Evolutionary conservation across 75 land plant genomes (phyloP), one percentile per base, ranked within the genome.

Genomic region (Sequoia sempervirens): DNA sequence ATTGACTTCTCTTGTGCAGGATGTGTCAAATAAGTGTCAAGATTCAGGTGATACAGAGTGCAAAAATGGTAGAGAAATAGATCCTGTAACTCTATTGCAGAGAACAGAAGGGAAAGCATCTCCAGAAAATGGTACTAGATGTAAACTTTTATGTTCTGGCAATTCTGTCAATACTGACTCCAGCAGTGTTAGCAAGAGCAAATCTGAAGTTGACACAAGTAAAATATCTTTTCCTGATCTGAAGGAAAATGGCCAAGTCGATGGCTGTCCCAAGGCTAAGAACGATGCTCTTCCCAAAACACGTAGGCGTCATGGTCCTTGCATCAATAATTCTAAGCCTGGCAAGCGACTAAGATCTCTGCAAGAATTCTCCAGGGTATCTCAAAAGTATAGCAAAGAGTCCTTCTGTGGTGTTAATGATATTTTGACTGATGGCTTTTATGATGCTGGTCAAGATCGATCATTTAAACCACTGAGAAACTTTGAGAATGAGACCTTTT

Each of bases 401-500:
- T 97, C 97, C 58, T 87, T 94, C 28, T 93, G 95, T 87, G 86
- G 95, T 54, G 69, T 91, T 64, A 85, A 92, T 85, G 96, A 97
- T 72, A 88, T 84, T 80, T 76, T 97, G 36, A 88, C 87, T 37
- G 99, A 97, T 93, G 97, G 99, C 1, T 97, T 97, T 80, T 97
- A 95, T 92, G 99, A 97, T 91, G 97, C 93, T 32, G 95, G 97
- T 6, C 94, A 97, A 52, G 96, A 94, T 75, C 92, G 90, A 26
- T 93, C 96, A 45, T 95, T 95, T 89, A 89, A 84, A 87, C 79
- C 93, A 37, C 78, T 95, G 80, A 81, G 86, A 28, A 86, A 79
- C 26, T 93, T 92, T 87, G 97, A 94, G 70, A 75, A 75, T 12
- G 81, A 93, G 54, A 85, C 50, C 81, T 75, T 90, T 61, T 88